Percentiles rank a stretch among this genome's conserved stretches.
phyloP scores from a whole-genome alignment of 108 stramenopile species.

The Cyclotella cryptica region DNA sequence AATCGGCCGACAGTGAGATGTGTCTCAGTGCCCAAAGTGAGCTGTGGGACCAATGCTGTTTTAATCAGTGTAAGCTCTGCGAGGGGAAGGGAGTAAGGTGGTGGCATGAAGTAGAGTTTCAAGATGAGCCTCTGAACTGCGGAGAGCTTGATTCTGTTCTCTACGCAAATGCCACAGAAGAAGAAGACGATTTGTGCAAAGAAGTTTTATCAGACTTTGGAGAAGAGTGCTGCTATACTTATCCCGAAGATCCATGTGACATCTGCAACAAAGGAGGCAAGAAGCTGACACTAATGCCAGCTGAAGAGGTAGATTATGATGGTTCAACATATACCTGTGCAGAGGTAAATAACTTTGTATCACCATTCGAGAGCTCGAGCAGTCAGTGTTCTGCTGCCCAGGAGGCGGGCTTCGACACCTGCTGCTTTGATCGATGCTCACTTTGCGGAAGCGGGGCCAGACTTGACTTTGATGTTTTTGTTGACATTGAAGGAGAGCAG shows the following conservation, averaged over 20 bases:
- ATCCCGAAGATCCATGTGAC: constrained; percentile 47
- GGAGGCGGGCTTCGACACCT: constrained; percentile 20
- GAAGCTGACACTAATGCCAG: constrained; percentile 45
- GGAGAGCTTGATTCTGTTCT: constrained; percentile 47
- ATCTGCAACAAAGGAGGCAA: constrained; percentile 39
- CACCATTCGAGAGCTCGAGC: constrained; percentile 46
- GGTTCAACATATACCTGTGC: constrained; percentile 48
- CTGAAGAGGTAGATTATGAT: constrained; percentile 45
- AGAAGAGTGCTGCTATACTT: constrained; percentile 47
- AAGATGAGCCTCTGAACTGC: constrained; percentile 40
- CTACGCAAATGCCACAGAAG: constrained; percentile 34
- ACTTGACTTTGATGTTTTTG: constrained; percentile 43
- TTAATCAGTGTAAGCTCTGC: constrained; percentile 52
- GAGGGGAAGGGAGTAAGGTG: constrained; percentile 53
- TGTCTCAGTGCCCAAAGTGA: constrained; percentile 42
- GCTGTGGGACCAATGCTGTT: constrained; percentile 47
- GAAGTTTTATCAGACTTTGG: constrained; percentile 33
- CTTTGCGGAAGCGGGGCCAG: constrained; percentile 51
- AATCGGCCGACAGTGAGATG: constrained; percentile 29
- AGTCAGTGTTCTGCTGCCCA: constrained; percentile 37
- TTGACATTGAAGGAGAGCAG: constrained; percentile 40
- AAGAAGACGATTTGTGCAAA: constrained; percentile 30
- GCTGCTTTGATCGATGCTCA: constrained; percentile 54
- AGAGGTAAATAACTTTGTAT: constrained; percentile 51
- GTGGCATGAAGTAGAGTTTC: constrained; percentile 51